These are phyloP conservation scores for Linderina pennispora DNA, from an alignment of 192 early-diverging fungal species.

Conservation along the genomic window DNA sequence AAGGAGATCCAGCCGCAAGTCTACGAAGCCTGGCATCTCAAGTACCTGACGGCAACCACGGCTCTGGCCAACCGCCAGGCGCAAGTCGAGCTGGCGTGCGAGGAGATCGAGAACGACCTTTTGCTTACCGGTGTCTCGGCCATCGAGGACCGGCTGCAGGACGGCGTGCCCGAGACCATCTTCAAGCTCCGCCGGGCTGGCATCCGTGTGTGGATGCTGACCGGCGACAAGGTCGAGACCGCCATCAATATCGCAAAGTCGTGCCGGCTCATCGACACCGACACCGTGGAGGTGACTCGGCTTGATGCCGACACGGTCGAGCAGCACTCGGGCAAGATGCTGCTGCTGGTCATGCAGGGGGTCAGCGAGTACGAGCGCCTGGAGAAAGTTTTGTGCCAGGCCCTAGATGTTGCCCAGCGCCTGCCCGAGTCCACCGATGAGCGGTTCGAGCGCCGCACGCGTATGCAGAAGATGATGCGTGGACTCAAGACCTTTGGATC, in stretches of 20 bases:
- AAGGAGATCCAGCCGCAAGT: constrained; percentile 54
- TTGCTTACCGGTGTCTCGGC: constrained; percentile 78
- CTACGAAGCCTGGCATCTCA: constrained; percentile 61
- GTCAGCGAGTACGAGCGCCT: constrained; percentile 12
- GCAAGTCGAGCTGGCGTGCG: constrained; percentile 59
- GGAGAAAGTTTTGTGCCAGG: constrained; percentile 11
- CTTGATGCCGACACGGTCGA: constrained; percentile 7
- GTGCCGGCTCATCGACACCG: constrained; percentile 57
- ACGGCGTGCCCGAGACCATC: constrained; percentile 81
- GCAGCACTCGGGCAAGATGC: constrained; percentile 7
- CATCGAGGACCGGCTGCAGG: constrained; percentile 86
- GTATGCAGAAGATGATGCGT: constrained; percentile 20
- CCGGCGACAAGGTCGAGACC: constrained; percentile 88
- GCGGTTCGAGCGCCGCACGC: constrained; percentile 31
- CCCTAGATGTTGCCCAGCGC: constrained; percentile 12
- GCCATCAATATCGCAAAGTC: constrained; percentile 88
- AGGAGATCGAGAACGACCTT: constrained; percentile 68
- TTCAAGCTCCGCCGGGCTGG: constrained; percentile 67
- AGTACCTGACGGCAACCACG: constrained; percentile 64
- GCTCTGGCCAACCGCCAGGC: constrained; percentile 58
- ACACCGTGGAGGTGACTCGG: constrained; percentile 17
- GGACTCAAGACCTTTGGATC: constrained; percentile 36
- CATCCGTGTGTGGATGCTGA: constrained; percentile 87
- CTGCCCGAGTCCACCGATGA: constrained; percentile 21
- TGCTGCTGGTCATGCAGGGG: constrained; percentile 34